These are phyloP conservation scores for Suillus subalutaceus DNA, from an alignment of 768 basidiomycete genomes.

Conservation along the genomic window DNA sequence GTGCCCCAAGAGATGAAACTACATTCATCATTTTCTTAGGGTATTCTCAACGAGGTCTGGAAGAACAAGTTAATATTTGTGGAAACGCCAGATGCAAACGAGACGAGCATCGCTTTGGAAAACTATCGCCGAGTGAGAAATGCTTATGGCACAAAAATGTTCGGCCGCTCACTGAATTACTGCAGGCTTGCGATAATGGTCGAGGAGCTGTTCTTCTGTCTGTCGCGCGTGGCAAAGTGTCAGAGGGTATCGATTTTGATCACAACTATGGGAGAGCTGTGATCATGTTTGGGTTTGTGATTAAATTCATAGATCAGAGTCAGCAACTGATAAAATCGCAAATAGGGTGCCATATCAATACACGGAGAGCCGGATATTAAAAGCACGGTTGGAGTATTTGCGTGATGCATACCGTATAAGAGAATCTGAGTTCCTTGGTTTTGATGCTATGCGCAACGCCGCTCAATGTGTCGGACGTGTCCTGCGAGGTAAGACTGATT, in stretches of 20 bases:
- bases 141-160: neutral
- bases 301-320: constrained; percentile 5
- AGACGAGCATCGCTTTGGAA: constrained; percentile 96
- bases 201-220: constrained; percentile 95
- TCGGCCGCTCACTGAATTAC: neutral
- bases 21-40: constrained; percentile 49
- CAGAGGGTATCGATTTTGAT: constrained; percentile 99
- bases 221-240: constrained; percentile 98
- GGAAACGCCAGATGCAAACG: constrained; percentile 98
- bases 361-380: constrained; percentile 96
- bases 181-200: constrained; percentile 96
- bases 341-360: constrained; percentile 93
- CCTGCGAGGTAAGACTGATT: constrained; percentile 97
- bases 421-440: constrained; percentile 98
- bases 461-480: constrained; percentile 99
- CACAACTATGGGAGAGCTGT: constrained; percentile 99
- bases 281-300: constrained; percentile 94
- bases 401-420: constrained; percentile 98
- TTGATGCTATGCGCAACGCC: constrained; percentile 99
- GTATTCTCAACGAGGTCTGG: constrained; percentile 98
- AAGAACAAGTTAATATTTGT: constrained; percentile 99
- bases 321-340: constrained; percentile 10
- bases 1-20: neutral
- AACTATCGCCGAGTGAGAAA: constrained; percentile 86
- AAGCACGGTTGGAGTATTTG: constrained; percentile 95